Percentiles rank a stretch among this genome's conserved stretches.
Conservation (phyloP, 2,329 filamentous ascomycete genomes). For the Alternaria sp. region DNA sequence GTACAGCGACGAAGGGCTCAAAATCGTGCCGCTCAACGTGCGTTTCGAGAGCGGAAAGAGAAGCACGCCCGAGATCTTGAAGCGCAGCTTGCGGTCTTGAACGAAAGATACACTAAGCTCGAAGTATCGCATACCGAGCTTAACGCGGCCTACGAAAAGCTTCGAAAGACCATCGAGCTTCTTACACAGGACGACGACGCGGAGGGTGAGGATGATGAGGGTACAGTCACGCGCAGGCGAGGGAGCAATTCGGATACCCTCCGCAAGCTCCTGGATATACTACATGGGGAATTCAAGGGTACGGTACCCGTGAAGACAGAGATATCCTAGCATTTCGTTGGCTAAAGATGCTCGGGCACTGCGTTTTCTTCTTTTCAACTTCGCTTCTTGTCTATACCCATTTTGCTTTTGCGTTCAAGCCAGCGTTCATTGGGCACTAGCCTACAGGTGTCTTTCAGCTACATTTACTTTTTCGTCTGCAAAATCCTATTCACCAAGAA, state of each 20-base stretch:
- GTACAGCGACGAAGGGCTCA: constrained; percentile 63
- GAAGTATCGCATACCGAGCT: constrained; percentile 59
- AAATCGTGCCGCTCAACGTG: constrained; percentile 66
- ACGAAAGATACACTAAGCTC: constrained; percentile 63
- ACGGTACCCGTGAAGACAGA: constrained; percentile 31
- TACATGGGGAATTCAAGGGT: constrained; percentile 47
- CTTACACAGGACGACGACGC: constrained; percentile 44
- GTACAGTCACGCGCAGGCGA: constrained; percentile 25
- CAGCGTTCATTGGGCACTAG: constrained; percentile 19
- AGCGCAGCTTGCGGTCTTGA: constrained; percentile 60
- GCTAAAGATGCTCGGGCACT: background rate
- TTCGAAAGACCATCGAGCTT: constrained; percentile 49
- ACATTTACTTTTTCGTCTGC: background rate
- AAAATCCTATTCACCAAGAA: background rate
- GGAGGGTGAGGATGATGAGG: constrained; percentile 38
- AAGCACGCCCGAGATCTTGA: constrained; percentile 70
- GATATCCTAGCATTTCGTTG: background rate
- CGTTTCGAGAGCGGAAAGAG: constrained; percentile 68
- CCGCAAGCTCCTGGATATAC: constrained; percentile 46
- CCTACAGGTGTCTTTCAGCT: constrained; percentile 12
- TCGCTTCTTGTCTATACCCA: constrained; percentile 20
- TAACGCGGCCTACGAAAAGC: constrained; percentile 48
- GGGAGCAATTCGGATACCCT: constrained; percentile 45
- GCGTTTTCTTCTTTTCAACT: background rate
- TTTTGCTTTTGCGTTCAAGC: constrained; percentile 10